Evolutionary conservation across 1,139 yeast species (phyloP).

Genomic region (Kluyveromyces marxianus): DNA sequence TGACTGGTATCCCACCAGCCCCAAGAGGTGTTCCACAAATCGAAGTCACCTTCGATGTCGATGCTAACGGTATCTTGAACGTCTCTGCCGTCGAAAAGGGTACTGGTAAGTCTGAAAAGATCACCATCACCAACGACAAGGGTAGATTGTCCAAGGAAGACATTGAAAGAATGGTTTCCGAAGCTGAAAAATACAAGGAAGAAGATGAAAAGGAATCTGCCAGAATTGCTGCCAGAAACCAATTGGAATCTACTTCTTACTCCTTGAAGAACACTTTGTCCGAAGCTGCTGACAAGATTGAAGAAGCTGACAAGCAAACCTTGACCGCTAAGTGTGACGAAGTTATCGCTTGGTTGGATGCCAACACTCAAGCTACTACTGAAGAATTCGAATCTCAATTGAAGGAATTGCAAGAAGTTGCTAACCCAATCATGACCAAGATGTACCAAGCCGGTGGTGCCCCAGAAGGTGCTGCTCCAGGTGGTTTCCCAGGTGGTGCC

Average conservation of each 20-base stretch:
- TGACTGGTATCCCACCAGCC: constrained; percentile 89
- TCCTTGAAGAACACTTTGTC: constrained; percentile 75
- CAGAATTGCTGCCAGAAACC: constrained; percentile 79
- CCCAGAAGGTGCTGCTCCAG: constrained; percentile 59
- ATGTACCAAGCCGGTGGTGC: constrained; percentile 76
- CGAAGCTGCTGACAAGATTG: constrained; percentile 79
- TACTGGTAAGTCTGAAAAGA: constrained; percentile 73
- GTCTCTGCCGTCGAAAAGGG: constrained; percentile 93
- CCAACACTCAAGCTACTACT: constrained; percentile 77
- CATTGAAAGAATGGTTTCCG: constrained; percentile 90
- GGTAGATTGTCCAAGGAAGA: constrained; percentile 94
- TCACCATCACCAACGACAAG: constrained; percentile 86
- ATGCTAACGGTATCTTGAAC: constrained; percentile 89
- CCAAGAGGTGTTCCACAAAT: constrained; percentile 96
- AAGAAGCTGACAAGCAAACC: constrained; percentile 68
- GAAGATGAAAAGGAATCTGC: constrained; percentile 78
- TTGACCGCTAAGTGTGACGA: constrained; percentile 81
- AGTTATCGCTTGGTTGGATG: constrained; percentile 82
- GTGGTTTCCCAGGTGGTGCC: constrained; percentile 64
- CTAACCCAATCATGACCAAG: constrained; percentile 91
- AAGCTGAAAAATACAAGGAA: constrained; percentile 79
- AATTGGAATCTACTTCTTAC: constrained; percentile 86
- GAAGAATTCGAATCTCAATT: constrained; percentile 85
- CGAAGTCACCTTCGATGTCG: constrained; percentile 88
- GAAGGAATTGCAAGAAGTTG: constrained; percentile 88